These are phyloP conservation scores for Trichoderma koningiopsis DNA, from an alignment of 2,329 filamentous ascomycete species.

Conservation along the genomic window DNA sequence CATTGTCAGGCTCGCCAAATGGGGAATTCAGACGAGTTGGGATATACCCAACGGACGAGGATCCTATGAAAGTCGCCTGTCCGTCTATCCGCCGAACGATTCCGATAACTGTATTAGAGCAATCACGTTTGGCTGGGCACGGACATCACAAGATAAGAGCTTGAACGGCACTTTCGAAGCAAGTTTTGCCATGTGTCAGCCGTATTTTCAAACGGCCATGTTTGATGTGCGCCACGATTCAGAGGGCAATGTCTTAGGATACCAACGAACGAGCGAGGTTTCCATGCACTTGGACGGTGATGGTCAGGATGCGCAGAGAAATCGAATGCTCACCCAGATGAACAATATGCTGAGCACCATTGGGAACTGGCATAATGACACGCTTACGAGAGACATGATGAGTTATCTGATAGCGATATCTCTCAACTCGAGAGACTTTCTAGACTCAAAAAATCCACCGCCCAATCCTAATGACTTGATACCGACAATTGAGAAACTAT, in stretches of 20 bases:
- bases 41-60: neutral
- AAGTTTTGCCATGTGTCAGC: constrained; percentile 32
- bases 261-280: constrained; percentile 27
- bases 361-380: constrained; percentile 51
- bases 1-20: neutral
- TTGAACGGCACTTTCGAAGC: constrained; percentile 28
- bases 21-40: neutral
- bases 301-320: neutral
- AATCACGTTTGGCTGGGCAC: constrained; percentile 36
- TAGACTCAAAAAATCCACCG: constrained; percentile 36
- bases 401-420: constrained; percentile 47
- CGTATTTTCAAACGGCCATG: constrained; percentile 36
- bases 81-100: neutral
- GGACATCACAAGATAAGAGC: constrained; percentile 19
- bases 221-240: constrained; percentile 40
- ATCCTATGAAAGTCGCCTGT: no score
- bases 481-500: constrained; percentile 29
- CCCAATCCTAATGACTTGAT: constrained; percentile 31
- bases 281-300: constrained; percentile 28
- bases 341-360: neutral
- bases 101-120: constrained; percentile 35
- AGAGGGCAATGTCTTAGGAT: constrained; percentile 31
- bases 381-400: constrained; percentile 46
- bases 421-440: constrained; percentile 32
- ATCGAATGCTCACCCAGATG: neutral